Base-by-base conservation (phyloP, 306 rosid genomes). In the Prunus mongolica region DNA sequence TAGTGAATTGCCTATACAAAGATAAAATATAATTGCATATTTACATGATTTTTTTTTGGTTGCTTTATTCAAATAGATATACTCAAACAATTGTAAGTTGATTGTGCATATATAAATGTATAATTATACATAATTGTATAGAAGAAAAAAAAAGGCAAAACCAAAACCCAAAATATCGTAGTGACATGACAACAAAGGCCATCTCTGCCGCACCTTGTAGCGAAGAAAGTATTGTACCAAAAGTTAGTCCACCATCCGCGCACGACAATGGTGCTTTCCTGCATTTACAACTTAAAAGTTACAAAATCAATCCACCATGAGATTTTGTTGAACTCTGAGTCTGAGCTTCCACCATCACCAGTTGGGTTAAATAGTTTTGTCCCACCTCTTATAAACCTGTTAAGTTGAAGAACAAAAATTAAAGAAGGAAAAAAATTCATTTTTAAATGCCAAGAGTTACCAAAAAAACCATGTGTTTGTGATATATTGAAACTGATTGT, bases 331-430 rank as follows among this genome's bases (percentile, higher is more conserved):
- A 67, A 45, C 54, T 34, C 72, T 45, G 52, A 11, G 44, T 6
- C 9, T 11, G 16, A 47, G 50, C 32, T 15, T 46, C 47, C n/a
- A 6, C 24, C 65, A 56, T 16, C 76, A 12, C 75, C 58, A 16
- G n/a, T 7, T 55, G 27, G 58, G 24, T 72, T 72, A 72, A 2
- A 72, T 60, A 10, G 78, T 79, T 65, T 50, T 71, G 78, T 79
- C 71, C 78, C 32, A 56, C 22, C 76, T 65, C 55, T 67, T 76
- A 41, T 24, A 73, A 44, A 55, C 57, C 82, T 79, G 73, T 16
- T 25, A 22, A 44, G 5, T 25, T 5, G 12, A 62, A 78, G 32
- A 47, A 71, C 6, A 22, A 16, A 30, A 28, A 3, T 63, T 8
- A 13, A 44, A 73, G 24, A 2, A 15, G 18, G 28, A 15, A 51